Conservation (phyloP, 768 basidiomycete species). For the Antrodiella citrinella region DNA sequence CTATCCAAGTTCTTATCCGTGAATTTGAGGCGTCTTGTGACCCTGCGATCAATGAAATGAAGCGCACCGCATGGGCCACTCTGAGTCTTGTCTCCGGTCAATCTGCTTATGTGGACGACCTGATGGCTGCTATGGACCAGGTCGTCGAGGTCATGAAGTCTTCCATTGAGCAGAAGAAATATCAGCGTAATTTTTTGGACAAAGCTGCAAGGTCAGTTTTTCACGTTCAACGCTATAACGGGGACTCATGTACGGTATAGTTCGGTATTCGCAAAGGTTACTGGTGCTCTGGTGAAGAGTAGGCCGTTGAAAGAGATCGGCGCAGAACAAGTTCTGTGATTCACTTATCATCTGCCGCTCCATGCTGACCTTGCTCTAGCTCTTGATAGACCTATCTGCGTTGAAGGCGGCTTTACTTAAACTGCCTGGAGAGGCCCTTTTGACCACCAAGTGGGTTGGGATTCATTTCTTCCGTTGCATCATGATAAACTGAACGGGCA, state of each 20-base stretch:
- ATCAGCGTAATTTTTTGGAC: constrained; percentile 86
- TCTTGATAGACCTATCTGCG: constrained; percentile 85
- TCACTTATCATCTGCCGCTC: background rate
- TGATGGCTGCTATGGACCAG: constrained; percentile 67
- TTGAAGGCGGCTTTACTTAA: constrained; percentile 77
- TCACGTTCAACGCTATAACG: too few species aligned
- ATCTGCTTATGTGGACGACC: constrained; percentile 72
- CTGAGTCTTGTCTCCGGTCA: constrained; percentile 81
- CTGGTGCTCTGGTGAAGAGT: constrained; percentile 82
- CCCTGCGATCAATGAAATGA: constrained; percentile 65
- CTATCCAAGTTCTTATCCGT: constrained; percentile 69
- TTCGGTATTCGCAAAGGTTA: constrained; percentile 79
- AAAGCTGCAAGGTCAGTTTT: constrained; percentile 75
- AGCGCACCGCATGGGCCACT: constrained; percentile 70
- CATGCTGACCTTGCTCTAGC: constrained; percentile 30
- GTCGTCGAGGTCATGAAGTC: constrained; percentile 72
- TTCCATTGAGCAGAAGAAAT: constrained; percentile 90
- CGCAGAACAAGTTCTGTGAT: constrained; percentile 86
- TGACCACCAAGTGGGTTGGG: constrained; percentile 41
- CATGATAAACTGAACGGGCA: constrained; percentile 10
- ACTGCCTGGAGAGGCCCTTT: constrained; percentile 67
- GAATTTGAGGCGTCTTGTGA: constrained; percentile 87
- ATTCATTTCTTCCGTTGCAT: constrained; percentile 2
- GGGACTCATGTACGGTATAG: constrained; percentile 35
- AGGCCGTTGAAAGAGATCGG: constrained; percentile 88